Percentiles rank a stretch among this genome's conserved stretches.
Conservation (phyloP, 768 basidiomycete species). For the Kwoniella bestiolae region DNA sequence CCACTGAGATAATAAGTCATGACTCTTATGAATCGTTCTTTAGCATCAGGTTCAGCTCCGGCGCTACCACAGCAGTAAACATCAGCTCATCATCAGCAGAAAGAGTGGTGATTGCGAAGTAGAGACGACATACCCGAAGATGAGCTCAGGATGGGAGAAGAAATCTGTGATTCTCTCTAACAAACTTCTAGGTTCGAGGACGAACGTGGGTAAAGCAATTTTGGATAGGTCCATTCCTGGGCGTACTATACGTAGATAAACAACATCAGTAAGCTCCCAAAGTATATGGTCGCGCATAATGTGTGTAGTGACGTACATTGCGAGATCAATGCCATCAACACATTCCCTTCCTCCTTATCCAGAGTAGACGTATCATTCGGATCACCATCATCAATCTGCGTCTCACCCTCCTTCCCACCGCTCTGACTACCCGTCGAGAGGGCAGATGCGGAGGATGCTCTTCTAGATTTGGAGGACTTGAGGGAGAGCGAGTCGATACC, state of each 20-base stretch:
- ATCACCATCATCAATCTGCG: slow-evolving; percentile 77
- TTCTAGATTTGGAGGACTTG: slow-evolving; percentile 20
- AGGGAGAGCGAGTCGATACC: slow-evolving; percentile 40
- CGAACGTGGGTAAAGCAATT: slow-evolving; percentile 79
- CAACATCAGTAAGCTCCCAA: slow-evolving; percentile 3
- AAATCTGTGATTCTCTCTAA: slow-evolving; percentile 99
- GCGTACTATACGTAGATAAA: slow-evolving; percentile 56
- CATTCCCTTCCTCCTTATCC: slow-evolving; percentile 92
- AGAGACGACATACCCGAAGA: slow-evolving; percentile 44
- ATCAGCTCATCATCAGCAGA: slow-evolving; percentile 2
- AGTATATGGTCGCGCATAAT: neutral
- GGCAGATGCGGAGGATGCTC: slow-evolving; percentile 25
- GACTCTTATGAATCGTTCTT: slow-evolving; percentile 88
- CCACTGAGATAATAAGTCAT: slow-evolving; percentile 96
- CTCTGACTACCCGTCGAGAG: neutral
- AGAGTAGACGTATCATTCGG: slow-evolving; percentile 89
- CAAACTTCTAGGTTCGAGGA: slow-evolving; percentile 95
- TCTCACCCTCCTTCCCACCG: slow-evolving; percentile 53
- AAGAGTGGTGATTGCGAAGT: neutral
- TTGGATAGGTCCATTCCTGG: slow-evolving; percentile 96
- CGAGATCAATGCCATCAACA: slow-evolving; percentile 82
- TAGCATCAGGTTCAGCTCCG: slow-evolving; percentile 75
- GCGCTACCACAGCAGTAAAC: slow-evolving; percentile 63
- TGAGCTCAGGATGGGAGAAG: slow-evolving; percentile 95
- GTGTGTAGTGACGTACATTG: slow-evolving; percentile 69